Evolutionary conservation across 176 grass and related monocot genomes (phyloP).

Genomic region (sorghum (Sorghum bicolor)): Sorghum_bicolor_NCBIv3 NC_012870.2:32792501-32793000

Average conservation of each 20-base stretch:
- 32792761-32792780: conserved; percentile 73
- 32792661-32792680: conserved; percentile 18
- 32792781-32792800: conserved; percentile 85
- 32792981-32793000: conserved; percentile 47
- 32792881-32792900: conserved; percentile 54
- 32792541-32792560: conserved; percentile 57
- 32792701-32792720: not conserved
- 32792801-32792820: conserved; percentile 71
- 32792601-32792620: conserved; percentile 76
- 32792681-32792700: conserved; percentile 5
- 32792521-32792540: conserved; percentile 60
- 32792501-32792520: conserved; percentile 39
- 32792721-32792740: not conserved
- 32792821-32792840: conserved; percentile 75
- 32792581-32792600: conserved; percentile 88
- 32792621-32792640: conserved; percentile 90
- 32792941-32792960: not conserved
- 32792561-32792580: conserved; percentile 62
- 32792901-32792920: conserved; percentile 30
- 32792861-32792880: conserved; percentile 76
- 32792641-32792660: conserved; percentile 83
- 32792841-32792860: conserved; percentile 87
- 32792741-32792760: conserved; percentile 86
- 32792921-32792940: conserved; percentile 13
- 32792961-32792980: not conserved